Evolutionary conservation across 768 basidiomycete genomes (phyloP), one percentile per base, ranked within the genome.

Genomic region (Boletus rex-veris): DNA sequence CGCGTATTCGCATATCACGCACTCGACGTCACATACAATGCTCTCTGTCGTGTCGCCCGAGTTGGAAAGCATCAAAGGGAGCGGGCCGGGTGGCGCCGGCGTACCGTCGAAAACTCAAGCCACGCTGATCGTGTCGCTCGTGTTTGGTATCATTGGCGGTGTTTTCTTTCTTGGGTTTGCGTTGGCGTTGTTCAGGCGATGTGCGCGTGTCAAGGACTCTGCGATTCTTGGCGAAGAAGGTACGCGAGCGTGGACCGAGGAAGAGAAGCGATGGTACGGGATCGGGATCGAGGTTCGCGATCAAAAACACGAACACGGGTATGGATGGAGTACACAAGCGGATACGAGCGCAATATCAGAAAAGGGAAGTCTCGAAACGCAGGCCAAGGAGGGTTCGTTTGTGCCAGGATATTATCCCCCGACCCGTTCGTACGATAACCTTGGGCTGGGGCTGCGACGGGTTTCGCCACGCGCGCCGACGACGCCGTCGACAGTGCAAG

Each of bases 251-350:
- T 85, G 78, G 80, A 80, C 81, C 16, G 83, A 82, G 45, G 80
- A 80, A 55, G 88, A 90, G 56, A 80, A 77, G 55, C 79, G 74
- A 58, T 89, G 86, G 84, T 88, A 89, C 61, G 84, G 83, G 18
- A 72, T 86, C 46, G 74, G 69, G 15, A 68, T 66, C 53, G 64
- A 68, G 21, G 59, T 61, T 7, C 53, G 43, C 58, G 55, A 56
- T 21, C 26, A 15, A 39, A 55, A 43, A 10, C 4, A 50, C 18
- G 63, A 69, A 6, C 57, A 38, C 35, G 69, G 71, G 12, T 73
- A 70, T 36, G 67, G 69, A 39, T 69, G 67, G 71, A 63, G 54
- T 33, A 64, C 64, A 18, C 64, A 67, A 48, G 66, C 61, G 21
- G 64, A 70, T 38, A 56, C 50, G 35, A 68, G 63, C 33, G 62